Base-by-base conservation (phyloP, 192 early-diverging fungal species). In the Podila clonocystis region DNA sequence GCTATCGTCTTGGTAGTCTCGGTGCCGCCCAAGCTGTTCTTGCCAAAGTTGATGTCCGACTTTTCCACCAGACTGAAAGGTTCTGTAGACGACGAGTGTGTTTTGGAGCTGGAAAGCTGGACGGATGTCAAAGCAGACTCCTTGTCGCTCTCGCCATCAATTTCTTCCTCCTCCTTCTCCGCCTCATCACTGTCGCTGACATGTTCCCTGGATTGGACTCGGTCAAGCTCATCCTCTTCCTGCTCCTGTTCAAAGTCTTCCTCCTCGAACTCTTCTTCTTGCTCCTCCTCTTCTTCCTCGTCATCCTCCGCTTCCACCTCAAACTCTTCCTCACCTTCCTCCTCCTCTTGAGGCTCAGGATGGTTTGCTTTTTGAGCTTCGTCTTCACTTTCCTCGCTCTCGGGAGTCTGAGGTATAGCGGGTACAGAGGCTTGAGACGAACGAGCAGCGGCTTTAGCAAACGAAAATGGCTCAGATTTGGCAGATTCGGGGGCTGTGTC, bases 81-180 rank as follows among this genome's bases (percentile, higher is more conserved):
- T 9, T 30, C 74, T 13, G 22, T 19, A 8, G 68, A 70, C 2
- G 67, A 57, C 13, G 48, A 17, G 2, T 60, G 24, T 24, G 36
- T 33, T 13, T 19, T 62, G 3, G 60, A 33, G 1, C 62, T 26
- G 3, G 50, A 12, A 11, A 64, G 9, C 36, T 72, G 64, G 22
- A 80, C 62, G 0, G 77, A 70, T 6, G 77, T 80, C 70, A 80
- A 52, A 0, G 77, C 77, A 1, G 77, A 80, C 28, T 80, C 77
- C 26, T 80, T 80, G 57, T 80, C 77, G 29, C 77, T 80, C 31
- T 80, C 77, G 2, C 70, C 68, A 19, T 17, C 67, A 17, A 0
- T n/a, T 3, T 50, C 61, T 15, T 50, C 19, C 38, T 12, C 60
- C n/a, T 33, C 61, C 17, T 38, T 48, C 26, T 33, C 68, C 20